Evolutionary conservation across 106 monocot genomes (phyloP), one percentile per base, ranked within the genome.

Genomic region (Amphibolis antarctica): DNA sequence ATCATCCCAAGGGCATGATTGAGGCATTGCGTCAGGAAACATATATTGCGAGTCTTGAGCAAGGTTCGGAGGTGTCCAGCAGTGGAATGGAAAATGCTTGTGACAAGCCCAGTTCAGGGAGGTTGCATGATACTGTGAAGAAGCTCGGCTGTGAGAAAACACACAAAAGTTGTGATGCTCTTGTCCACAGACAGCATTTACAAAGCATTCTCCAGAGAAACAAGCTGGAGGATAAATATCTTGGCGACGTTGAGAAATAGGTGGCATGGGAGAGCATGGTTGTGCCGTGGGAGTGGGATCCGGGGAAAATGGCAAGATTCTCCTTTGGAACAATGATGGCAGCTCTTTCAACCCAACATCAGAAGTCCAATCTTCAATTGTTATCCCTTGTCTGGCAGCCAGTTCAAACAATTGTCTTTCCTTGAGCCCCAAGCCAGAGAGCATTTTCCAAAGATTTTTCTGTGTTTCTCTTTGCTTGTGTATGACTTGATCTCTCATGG

Each of bases 401-500:
- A 98, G 45, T 53, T 87, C 82, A 58, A 67, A 65, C 17, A 98
- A 57, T 30, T 87, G 86, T 66, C 85, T 84, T 66, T 87, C 81
- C 42, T 85, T 82, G 53, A 98, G 84, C 23, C 96, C 96, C 68
- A 82, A 75, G 12, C 96, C 84, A 63, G 75, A 67, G n/a, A 87
- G 78, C 72, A 98, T 76, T 65, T 80, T 82, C 96, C 96, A 98
- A 18, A 98, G 74, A 63, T 82, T 85, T 69, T 74, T 77, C 49
- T 82, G 74, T 14, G 90, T 74, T 75, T 90, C 96, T 69, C 86
- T 80, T 73, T 98, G 96, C 28, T 85, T 84, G 66, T 98, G 84
- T 63, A 98, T 90, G 12, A 90, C 76, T 64, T 98, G 90, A 68
- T 98, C 96, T 14, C 96, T 72, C 81, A 90, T 86, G n/a, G 90